Percentiles rank a stretch among this genome's conserved stretches.
Evolutionary conservation across 768 basidiomycete genomes (phyloP).

Genomic region (Inosperma sp.): DNA sequence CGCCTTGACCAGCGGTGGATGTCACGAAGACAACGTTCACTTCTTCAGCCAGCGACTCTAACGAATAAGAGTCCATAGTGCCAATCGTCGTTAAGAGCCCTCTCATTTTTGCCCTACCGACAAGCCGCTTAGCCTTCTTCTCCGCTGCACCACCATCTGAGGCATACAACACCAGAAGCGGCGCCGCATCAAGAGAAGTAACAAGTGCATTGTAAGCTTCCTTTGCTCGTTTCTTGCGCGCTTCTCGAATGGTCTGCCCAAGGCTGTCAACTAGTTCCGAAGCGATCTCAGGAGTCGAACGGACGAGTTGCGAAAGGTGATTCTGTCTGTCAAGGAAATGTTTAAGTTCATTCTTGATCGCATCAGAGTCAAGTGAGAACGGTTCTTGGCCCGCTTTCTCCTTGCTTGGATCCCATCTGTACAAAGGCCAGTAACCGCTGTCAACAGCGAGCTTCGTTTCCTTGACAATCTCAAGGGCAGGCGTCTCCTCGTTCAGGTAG

Average conservation of each 20-base stretch:
- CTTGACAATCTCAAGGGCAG: constrained; percentile 88
- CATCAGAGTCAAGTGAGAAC: constrained; percentile 89
- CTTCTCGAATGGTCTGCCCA: constrained; percentile 80
- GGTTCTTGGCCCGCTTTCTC: constrained; percentile 72
- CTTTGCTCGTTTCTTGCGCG: constrained; percentile 74
- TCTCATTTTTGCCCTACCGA: constrained; percentile 74
- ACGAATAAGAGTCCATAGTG: constrained; percentile 75
- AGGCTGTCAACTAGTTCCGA: constrained; percentile 77
- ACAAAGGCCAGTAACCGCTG: constrained; percentile 95
- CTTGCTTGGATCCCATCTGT: constrained; percentile 93
- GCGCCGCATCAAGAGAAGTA: constrained; percentile 81
- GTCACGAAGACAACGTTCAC: constrained; percentile 81
- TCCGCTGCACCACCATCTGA: constrained; percentile 96
- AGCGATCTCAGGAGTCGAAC: constrained; percentile 74
- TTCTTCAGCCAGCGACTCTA: constrained; percentile 73
- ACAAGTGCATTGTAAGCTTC: constrained; percentile 82
- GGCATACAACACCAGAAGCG: constrained; percentile 85
- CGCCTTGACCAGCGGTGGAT: constrained; percentile 94
- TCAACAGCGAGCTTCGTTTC: constrained; percentile 97
- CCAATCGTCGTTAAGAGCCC: constrained; percentile 73
- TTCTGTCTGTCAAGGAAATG: constrained; percentile 95
- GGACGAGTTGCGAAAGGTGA: constrained; percentile 90
- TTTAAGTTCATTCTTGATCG: constrained; percentile 89
- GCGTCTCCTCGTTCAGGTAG: constrained; percentile 68
- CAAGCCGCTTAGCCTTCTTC: constrained; percentile 89